Percentiles rank a stretch among this genome's conserved stretches.
Evolutionary conservation across 129 eudicot species (phyloP).

Genomic region (Deinandra increscens): DNA sequence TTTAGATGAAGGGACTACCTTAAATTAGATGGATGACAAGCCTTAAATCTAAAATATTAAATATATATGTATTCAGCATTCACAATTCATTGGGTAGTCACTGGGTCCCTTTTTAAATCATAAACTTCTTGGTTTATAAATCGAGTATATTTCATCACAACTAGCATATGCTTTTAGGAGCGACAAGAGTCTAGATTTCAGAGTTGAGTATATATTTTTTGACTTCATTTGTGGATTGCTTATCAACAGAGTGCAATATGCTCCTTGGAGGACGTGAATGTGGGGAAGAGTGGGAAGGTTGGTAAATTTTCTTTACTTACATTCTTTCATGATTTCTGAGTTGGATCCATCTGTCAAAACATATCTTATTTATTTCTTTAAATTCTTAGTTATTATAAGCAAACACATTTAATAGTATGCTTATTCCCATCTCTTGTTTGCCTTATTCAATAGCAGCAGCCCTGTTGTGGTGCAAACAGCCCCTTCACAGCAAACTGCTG

Average conservation of each 20-base stretch:
- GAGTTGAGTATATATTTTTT: constrained; percentile 3
- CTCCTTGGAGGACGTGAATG: constrained; percentile 75
- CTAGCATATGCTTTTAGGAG: constrained; percentile 1
- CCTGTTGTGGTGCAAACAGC: no score
- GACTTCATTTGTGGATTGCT: constrained; percentile 24
- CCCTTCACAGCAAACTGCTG: no score
- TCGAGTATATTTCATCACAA: neutral
- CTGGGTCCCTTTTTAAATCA: no score
- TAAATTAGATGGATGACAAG: neutral
- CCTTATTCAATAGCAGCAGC: no score
- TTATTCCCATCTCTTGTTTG: no score
- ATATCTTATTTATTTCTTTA: no score
- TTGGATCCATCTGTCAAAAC: no score
- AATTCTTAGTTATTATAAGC: no score
- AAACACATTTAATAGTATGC: no score
- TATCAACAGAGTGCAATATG: constrained; percentile 78
- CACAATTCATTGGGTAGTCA: no score
- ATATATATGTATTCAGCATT: neutral
- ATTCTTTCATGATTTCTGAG: neutral
- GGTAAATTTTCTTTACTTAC: constrained; percentile 5
- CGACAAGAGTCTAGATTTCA: neutral
- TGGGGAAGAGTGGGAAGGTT: constrained; percentile 83
- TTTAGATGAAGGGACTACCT: neutral
- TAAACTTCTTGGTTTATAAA: neutral
- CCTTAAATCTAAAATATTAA: neutral